These are phyloP conservation scores for Ogataea nitratoaversa DNA, from an alignment of 805 yeast species.

Conservation along the genomic window DNA sequence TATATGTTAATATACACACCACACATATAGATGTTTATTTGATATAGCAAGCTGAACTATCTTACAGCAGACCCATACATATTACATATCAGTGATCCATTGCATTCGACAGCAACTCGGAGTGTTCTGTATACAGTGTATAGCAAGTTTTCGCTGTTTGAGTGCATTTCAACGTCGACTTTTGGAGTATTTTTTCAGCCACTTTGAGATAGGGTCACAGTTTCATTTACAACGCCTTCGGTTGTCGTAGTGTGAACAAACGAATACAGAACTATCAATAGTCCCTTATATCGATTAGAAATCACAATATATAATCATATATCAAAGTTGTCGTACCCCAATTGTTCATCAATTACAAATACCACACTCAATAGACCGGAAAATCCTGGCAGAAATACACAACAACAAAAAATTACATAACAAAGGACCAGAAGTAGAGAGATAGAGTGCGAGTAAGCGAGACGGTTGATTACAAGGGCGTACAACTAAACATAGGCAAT, in stretches of 20 bases:
- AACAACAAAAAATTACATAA: not conserved
- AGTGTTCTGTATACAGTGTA: too few relatives aligned
- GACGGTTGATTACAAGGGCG: conserved; percentile 1
- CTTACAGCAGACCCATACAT: too few relatives aligned
- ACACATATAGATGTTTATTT: too few relatives aligned
- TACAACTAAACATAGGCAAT: conserved; percentile 1
- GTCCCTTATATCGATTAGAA: too few relatives aligned
- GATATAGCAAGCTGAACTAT: too few relatives aligned
- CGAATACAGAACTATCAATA: too few relatives aligned
- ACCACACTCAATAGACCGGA: too few relatives aligned
- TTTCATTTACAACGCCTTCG: not conserved
- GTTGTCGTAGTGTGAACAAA: not conserved
- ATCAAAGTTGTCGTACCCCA: too few relatives aligned
- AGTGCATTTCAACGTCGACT: not conserved
- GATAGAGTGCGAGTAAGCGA: not conserved
- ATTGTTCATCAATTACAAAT: too few relatives aligned
- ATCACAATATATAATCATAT: too few relatives aligned
- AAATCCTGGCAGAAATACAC: not conserved
- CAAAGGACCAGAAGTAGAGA: not conserved
- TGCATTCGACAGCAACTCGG: too few relatives aligned
- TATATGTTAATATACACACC: too few relatives aligned
- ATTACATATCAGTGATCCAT: not conserved
- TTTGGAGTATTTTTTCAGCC: not conserved
- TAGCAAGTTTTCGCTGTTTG: not conserved
- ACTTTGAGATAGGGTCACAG: not conserved